These are phyloP conservation scores for Rhynchospora breviuscula DNA, from an alignment of 176 grass and related monocot species.

Conservation along the genomic window DNA sequence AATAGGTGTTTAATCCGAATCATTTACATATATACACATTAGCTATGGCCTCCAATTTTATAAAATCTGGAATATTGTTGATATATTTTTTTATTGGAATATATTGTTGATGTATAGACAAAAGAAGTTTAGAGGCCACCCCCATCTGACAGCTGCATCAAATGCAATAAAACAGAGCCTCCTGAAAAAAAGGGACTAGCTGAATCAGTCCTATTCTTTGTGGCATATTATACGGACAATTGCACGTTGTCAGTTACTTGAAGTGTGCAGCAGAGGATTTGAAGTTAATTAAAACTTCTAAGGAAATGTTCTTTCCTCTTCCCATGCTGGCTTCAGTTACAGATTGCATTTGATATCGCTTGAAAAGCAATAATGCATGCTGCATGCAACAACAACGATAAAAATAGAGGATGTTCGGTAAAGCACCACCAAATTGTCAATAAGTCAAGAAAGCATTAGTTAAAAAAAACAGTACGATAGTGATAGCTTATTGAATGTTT, in stretches of 20 bases:
- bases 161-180: background rate
- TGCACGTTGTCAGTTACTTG: background rate
- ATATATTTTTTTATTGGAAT: no score
- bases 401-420: background rate
- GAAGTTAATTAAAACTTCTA: background rate
- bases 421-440: background rate
- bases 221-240: background rate
- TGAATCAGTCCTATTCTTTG: background rate
- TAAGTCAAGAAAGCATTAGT: no score
- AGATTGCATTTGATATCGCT: background rate
- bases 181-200: background rate
- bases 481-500: no score
- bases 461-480: no score
- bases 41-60: no score
- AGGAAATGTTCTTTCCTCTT: background rate
- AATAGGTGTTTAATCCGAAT: background rate
- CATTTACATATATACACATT: background rate
- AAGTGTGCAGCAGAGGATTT: background rate
- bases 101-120: no score
- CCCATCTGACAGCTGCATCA: background rate
- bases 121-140: background rate
- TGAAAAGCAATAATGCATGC: background rate
- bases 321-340: no score
- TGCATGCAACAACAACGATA: background rate
- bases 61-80: no score